A percentile compares a stretch with the other conserved stretches of the same genome.
phyloP scores from a whole-genome alignment of 139 green algal species.

The Micromonas pusilla region DNA sequence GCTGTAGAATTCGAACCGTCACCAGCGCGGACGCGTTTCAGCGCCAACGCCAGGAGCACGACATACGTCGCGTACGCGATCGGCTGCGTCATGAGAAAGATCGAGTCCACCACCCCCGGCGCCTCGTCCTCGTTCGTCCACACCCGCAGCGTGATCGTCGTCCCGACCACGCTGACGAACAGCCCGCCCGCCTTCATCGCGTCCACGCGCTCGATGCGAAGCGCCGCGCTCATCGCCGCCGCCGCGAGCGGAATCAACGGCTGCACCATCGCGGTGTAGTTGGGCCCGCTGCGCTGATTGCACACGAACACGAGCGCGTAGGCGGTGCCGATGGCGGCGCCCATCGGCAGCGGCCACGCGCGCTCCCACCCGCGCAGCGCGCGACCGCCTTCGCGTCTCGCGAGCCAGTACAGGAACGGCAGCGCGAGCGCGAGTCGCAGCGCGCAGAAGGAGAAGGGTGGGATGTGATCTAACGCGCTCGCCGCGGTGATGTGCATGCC shows the following conservation, averaged over 20 bases:
- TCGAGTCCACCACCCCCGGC: neutral
- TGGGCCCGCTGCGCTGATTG: neutral
- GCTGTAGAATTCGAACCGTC: no score
- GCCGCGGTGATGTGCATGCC: neutral
- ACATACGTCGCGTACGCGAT: constrained; percentile 4
- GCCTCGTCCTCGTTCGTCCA: neutral
- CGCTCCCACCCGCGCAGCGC: no score
- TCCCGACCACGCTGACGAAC: neutral
- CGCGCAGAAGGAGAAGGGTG: neutral
- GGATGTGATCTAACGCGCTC: neutral
- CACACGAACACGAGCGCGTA: constrained; percentile 18
- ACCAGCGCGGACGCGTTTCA: neutral
- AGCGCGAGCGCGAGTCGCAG: neutral
- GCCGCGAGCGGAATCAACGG: constrained; percentile 13
- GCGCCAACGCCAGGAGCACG: neutral
- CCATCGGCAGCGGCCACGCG: neutral
- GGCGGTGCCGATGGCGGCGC: neutral
- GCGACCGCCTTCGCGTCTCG: neutral
- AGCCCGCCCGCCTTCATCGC: constrained; percentile 4
- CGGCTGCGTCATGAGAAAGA: neutral
- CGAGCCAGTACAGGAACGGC: neutral
- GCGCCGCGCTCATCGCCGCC: neutral
- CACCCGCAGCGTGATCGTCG: neutral
- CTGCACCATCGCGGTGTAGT: constrained; percentile 8
- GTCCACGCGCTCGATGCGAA: neutral